phyloP scores from a whole-genome alignment of 345 rosid genomes.

The Carallia brachiata region DNA sequence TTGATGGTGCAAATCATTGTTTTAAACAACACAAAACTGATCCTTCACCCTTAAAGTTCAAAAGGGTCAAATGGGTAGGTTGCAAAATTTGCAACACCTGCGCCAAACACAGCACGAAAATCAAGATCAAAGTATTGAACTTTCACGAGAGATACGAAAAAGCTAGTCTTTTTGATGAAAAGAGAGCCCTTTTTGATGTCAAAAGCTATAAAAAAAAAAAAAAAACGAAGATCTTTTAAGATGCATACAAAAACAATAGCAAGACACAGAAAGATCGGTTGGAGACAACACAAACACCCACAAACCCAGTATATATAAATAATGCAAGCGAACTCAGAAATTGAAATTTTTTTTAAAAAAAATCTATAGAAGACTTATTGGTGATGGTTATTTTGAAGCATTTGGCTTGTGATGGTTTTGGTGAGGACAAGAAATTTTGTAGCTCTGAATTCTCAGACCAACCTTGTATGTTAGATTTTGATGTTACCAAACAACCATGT shows the following conservation, averaged over 20 bases:
- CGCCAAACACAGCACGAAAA: background rate
- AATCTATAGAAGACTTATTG: background rate
- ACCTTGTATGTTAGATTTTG: background rate
- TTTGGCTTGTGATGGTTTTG: background rate
- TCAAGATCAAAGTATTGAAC: background rate
- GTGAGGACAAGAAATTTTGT: slow-evolving; percentile 2
- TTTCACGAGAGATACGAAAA: background rate
- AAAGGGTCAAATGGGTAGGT: slow-evolving; percentile 6
- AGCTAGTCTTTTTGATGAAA: background rate
- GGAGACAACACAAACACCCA: background rate
- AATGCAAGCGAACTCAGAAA: too few relatives aligned
- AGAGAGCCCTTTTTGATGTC: background rate
- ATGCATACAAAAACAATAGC: too few relatives aligned
- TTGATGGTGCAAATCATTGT: slow-evolving; percentile 47
- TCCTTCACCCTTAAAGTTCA: background rate
- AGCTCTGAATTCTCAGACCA: slow-evolving; percentile 39
- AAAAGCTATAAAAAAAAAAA: background rate
- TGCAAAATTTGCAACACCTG: background rate
- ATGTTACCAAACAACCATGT: too few relatives aligned
- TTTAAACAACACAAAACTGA: background rate
- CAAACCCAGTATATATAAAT: background rate
- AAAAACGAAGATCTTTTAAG: background rate
- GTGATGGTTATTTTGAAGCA: background rate
- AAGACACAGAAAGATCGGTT: background rate
- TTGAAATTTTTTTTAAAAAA: background rate